phyloP scores from a whole-genome alignment of 805 yeast species.

The Starmerella bombi region DNA sequence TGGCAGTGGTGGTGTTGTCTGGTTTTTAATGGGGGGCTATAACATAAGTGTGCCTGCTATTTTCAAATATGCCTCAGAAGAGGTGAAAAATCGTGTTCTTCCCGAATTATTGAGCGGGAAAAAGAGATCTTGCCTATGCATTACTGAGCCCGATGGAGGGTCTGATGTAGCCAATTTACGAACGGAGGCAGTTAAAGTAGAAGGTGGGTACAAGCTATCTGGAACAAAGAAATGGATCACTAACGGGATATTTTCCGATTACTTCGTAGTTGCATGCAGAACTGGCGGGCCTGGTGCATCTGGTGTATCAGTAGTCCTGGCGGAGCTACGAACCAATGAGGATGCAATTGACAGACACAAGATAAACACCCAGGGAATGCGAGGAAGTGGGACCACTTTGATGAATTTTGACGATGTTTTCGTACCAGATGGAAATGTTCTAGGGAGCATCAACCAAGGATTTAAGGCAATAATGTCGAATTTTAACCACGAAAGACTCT shows the following conservation, averaged over 20 bases:
- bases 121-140: constrained; percentile 31
- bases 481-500: constrained; percentile 34
- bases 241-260: constrained; percentile 33
- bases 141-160: constrained; percentile 36
- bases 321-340: constrained; percentile 26
- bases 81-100: constrained; percentile 27
- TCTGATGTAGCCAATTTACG: constrained; percentile 33
- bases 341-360: constrained; percentile 29
- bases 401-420: constrained; percentile 33
- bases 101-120: constrained; percentile 30
- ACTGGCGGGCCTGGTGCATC: constrained; percentile 32
- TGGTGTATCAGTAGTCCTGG: constrained; percentile 30
- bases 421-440: constrained; percentile 31
- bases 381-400: constrained; percentile 32
- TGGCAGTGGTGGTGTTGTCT: constrained; percentile 32
- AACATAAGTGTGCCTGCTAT: constrained; percentile 33
- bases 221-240: constrained; percentile 37
- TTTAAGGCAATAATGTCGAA: constrained; percentile 33
- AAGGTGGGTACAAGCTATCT: constrained; percentile 31
- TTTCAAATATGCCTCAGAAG: constrained; percentile 26
- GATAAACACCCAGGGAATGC: constrained; percentile 32
- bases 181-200: constrained; percentile 29
- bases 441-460: constrained; percentile 32
- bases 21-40: constrained; percentile 33
- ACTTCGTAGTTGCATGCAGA: constrained; percentile 34